Conservation (phyloP, 768 basidiomycete genomes). For the Crucibulum laeve region DNA sequence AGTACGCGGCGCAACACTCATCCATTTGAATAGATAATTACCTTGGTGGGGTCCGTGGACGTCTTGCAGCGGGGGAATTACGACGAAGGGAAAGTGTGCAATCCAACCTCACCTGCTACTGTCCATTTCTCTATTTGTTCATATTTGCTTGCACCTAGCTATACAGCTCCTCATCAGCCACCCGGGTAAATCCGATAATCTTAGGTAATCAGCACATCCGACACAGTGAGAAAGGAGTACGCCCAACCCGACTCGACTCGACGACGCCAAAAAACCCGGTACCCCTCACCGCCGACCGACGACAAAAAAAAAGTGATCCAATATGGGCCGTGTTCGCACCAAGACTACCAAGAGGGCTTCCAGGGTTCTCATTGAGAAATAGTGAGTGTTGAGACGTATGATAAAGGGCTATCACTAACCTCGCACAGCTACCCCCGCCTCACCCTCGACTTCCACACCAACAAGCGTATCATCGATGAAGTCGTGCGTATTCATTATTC, state of each 20-base stretch:
- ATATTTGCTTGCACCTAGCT: no score
- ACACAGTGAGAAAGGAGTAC: no score
- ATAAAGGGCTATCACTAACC: background rate
- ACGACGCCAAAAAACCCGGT: constrained; percentile 47
- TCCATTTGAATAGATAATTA: no score
- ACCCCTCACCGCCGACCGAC: constrained; percentile 9
- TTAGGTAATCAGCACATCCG: no score
- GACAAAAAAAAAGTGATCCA: constrained; percentile 23
- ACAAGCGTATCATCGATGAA: constrained; percentile 99
- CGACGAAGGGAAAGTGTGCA: no score
- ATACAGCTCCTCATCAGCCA: no score
- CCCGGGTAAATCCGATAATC: no score
- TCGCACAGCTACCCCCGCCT: constrained; percentile 87
- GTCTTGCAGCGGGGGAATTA: no score
- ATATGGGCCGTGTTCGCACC: constrained; percentile 99
- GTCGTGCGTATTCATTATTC: constrained; percentile 48
- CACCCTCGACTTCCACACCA: constrained; percentile 99
- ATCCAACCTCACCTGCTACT: no score
- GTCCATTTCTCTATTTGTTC: no score
- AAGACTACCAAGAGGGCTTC: constrained; percentile 99
- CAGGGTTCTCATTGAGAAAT: constrained; percentile 98
- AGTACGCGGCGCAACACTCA: no score
- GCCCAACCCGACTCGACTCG: constrained; percentile 12
- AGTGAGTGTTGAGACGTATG: constrained; percentile 48
- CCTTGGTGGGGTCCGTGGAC: no score